Evolutionary conservation across 768 basidiomycete species (phyloP).

Genomic region (Suillus fuscotomentosus): DNA sequence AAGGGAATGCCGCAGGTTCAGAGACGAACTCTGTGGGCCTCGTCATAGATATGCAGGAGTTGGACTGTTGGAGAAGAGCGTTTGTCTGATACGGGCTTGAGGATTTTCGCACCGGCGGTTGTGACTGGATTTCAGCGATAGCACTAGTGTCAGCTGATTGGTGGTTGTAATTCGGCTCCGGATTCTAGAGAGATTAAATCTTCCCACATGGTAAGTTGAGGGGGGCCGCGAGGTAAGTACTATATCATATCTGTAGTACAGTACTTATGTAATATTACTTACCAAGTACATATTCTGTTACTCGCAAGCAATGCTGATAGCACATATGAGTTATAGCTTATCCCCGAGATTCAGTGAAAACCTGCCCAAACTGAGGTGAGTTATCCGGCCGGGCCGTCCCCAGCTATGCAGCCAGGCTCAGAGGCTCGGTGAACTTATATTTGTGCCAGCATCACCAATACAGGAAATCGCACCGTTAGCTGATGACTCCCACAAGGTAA

Average conservation of each 20-base stretch:
- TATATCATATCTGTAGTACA: too few relatives aligned
- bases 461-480: neutral
- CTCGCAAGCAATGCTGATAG: too few relatives aligned
- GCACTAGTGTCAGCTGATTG: neutral
- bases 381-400: too few relatives aligned
- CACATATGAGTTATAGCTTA: too few relatives aligned
- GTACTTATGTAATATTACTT: too few relatives aligned
- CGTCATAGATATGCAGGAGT: constrained; percentile 3
- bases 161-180: neutral
- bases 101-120: constrained; percentile 10
- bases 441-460: neutral
- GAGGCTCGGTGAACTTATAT: too few relatives aligned
- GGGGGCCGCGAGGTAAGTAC: too few relatives aligned
- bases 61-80: constrained; percentile 4
- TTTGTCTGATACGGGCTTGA: constrained; percentile 11
- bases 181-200: neutral
- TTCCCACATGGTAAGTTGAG: neutral
- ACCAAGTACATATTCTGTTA: too few relatives aligned
- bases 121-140: neutral
- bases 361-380: too few relatives aligned
- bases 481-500: neutral
- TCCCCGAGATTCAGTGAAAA: too few relatives aligned
- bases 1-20: constrained; percentile 15
- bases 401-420: too few relatives aligned
- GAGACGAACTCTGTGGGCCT: constrained; percentile 20